Percentiles rank a stretch among this genome's conserved stretches.
phyloP scores from a whole-genome alignment of 148 eudicot genomes.

The Cornus suecica region DNA sequence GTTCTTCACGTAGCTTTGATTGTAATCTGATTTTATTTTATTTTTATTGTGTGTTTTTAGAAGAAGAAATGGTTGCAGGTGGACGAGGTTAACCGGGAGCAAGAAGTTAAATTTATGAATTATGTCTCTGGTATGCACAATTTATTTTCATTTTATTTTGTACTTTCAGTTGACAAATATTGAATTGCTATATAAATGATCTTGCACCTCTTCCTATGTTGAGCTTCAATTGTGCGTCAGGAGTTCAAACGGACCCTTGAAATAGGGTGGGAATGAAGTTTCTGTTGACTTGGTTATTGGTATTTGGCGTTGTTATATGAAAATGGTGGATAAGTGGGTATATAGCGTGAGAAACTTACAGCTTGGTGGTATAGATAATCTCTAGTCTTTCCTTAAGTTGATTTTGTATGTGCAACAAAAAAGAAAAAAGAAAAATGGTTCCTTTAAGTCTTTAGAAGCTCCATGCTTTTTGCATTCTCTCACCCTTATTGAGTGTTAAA shows the following conservation, averaged over 20 bases:
- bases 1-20: background rate
- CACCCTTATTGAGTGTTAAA: background rate
- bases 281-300: background rate
- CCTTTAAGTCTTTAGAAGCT: background rate
- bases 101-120: slow-evolving; percentile 55
- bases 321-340: background rate
- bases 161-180: no score
- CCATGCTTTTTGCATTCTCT: background rate
- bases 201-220: no score
- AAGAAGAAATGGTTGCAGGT: slow-evolving; percentile 35
- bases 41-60: slow-evolving; percentile 25
- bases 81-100: slow-evolving; percentile 46
- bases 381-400: background rate
- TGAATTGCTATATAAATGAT: no score
- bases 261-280: background rate
- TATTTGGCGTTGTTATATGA: background rate
- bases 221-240: background rate
- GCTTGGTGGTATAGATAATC: background rate
- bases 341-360: background rate
- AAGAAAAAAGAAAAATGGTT: background rate
- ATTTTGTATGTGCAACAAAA: background rate
- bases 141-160: slow-evolving; percentile 9
- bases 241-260: background rate
- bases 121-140: slow-evolving; percentile 47
- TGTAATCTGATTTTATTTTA: background rate